These are phyloP conservation scores for Chalciporus piperatoides DNA, from an alignment of 1,284 basidiomycete species.

Conservation along the genomic window DNA sequence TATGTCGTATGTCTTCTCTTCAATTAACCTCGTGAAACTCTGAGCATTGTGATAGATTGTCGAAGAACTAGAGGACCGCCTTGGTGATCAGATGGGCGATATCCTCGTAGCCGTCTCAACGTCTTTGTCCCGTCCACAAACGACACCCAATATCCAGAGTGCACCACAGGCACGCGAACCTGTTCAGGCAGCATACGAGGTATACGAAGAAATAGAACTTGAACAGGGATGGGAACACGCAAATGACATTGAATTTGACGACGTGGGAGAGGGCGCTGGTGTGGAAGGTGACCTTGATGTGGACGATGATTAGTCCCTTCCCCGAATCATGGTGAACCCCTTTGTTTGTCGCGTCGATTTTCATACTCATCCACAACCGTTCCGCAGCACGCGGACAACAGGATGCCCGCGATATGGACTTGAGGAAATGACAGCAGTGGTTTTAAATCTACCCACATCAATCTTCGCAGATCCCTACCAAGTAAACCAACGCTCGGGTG, in stretches of 20 bases:
- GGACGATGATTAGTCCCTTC: constrained; percentile 50
- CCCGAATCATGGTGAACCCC: neutral
- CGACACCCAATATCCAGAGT: constrained; percentile 16
- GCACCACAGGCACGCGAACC: constrained; percentile 9
- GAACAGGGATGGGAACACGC: constrained; percentile 34
- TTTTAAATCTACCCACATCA: neutral
- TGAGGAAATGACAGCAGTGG: neutral
- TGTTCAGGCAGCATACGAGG: constrained; percentile 21
- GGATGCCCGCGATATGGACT: neutral
- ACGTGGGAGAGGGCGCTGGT: constrained; percentile 62
- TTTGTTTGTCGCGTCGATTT: neutral
- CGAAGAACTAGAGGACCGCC: constrained; percentile 83
- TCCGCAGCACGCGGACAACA: neutral
- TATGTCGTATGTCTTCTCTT: constrained; percentile 71
- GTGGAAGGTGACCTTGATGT: constrained; percentile 72
- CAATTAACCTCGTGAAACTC: neutral
- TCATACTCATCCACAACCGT: neutral
- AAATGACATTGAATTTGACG: constrained; percentile 54
- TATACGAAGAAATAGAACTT: constrained; percentile 26
- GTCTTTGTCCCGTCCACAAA: constrained; percentile 38
- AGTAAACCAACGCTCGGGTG: neutral
- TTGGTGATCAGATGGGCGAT: constrained; percentile 68
- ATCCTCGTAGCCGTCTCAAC: constrained; percentile 59
- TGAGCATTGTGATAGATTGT: constrained; percentile 60
- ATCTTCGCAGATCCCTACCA: neutral